Percentiles rank a stretch among this genome's conserved stretches.
These are phyloP conservation scores for Suillus ampliporus DNA, from an alignment of 768 basidiomycete species.

Conservation along the genomic window DNA sequence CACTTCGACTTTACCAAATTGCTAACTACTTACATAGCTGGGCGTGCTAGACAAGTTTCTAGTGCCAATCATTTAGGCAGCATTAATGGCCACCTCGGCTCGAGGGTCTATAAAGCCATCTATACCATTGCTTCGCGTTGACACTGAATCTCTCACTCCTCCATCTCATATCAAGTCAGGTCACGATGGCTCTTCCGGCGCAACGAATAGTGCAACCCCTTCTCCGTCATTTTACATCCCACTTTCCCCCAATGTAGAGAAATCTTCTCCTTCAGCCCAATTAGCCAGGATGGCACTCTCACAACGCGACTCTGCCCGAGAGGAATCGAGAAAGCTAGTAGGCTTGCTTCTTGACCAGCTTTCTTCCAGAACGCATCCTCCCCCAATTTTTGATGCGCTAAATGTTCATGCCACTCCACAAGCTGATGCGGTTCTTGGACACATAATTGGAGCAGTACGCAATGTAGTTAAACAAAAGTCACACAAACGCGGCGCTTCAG, in stretches of 20 bases:
- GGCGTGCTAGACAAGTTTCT: not conserved
- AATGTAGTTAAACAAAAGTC: conserved; percentile 46
- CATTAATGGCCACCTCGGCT: not conserved
- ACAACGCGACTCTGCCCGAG: conserved; percentile 44
- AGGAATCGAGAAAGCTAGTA: conserved; percentile 74
- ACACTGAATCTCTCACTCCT: conserved; percentile 14
- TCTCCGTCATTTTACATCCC: conserved; percentile 37
- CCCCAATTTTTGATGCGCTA: conserved; percentile 53
- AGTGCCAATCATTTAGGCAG: not conserved
- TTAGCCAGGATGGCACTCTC: conserved; percentile 23
- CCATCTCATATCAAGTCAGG: conserved; percentile 1
- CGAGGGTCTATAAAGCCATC: conserved; percentile 8
- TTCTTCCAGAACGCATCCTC: conserved; percentile 59
- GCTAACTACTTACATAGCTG: not conserved
- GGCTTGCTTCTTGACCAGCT: conserved; percentile 68
- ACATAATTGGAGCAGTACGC: conserved; percentile 51
- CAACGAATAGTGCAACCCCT: conserved; percentile 12
- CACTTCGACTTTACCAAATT: not conserved
- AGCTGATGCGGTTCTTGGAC: conserved; percentile 43
- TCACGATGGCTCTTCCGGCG: conserved; percentile 3
- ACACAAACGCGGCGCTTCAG: conserved; percentile 15
- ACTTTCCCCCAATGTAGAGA: conserved; percentile 27
- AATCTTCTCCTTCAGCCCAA: conserved; percentile 29
- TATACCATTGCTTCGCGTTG: conserved; percentile 17
- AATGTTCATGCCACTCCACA: conserved; percentile 31